Base-by-base conservation (phyloP, 257 asterid species). In the Gardenia jasminoides region DNA sequence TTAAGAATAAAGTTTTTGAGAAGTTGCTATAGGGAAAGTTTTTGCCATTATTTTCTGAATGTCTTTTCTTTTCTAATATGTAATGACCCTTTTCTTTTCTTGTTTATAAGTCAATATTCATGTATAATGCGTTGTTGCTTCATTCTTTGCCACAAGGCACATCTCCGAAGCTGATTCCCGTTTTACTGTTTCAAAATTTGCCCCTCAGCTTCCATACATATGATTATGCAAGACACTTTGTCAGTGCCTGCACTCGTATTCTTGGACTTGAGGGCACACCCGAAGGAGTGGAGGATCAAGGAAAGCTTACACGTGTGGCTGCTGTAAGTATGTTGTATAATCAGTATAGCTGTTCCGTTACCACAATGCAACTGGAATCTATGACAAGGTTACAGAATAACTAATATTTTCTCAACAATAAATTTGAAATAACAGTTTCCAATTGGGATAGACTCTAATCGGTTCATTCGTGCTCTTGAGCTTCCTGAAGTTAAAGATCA, bases 181-280 rank as follows among this genome's bases (percentile, higher is more conserved):
- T 83, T 80, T 47, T 85, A 85, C 74, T 77, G 58, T 74, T 65
- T 64, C 50, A 70, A 52, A 62, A 7, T 68, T 47, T 72, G 36
- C 15, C 24, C 85, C 98, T 28, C 93, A 94, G 98, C 81, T 94
- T 94, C 85, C 98, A 94, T 80, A 94, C 98, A 52, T 94, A 94
- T 80, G 98, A 94, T 86, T 94, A 94, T 85, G 98, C 98, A 82
- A 85, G 97, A 78, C 98, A 94, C 84, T 94, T 94, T 62, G 97
- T 92, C 78, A 94, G 98, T 84, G 97, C 98, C 39, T 94, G 98
- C 72, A 90, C 98, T 78, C 97, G 98, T 84, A 94, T 94, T 78
- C 96, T 94, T 76, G 98, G 97, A 77, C 92, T 94, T 78, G 98
- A 94, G 90, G 98, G 98, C 80, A 94, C 97, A 79, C 97, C 97